These are phyloP conservation scores for Euphorbia celastroides DNA, from an alignment of 441 rosid genomes.

Conservation along the genomic window DNA sequence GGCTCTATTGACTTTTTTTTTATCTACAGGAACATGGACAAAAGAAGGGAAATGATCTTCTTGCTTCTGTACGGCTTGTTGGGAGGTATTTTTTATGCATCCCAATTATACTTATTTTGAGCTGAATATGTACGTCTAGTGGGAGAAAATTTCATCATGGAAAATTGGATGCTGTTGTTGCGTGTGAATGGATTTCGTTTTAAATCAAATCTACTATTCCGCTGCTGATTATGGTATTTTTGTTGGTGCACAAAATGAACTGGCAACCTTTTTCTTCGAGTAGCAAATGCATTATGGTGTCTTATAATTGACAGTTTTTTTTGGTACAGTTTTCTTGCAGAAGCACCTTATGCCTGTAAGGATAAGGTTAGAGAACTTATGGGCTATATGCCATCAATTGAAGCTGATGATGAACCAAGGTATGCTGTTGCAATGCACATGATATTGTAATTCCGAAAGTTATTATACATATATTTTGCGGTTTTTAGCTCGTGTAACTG, in stretches of 20 bases:
- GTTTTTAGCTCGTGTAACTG: constrained; percentile 19
- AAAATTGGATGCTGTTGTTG: not conserved
- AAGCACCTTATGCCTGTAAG: constrained; percentile 66
- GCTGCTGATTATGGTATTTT: not conserved
- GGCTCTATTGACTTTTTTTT: constrained; percentile 19
- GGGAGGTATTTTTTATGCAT: constrained; percentile 56
- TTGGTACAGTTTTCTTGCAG: constrained; percentile 80
- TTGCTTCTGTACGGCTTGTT: constrained; percentile 83
- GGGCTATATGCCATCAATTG: constrained; percentile 66
- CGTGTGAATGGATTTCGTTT: not conserved
- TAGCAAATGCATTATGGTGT: not conserved
- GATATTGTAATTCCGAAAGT: not conserved
- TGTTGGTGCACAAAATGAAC: not conserved
- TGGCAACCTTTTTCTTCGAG: not conserved
- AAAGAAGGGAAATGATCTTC: constrained; percentile 85
- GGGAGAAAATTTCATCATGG: not conserved
- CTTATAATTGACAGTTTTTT: constrained; percentile 7
- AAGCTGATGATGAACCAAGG: constrained; percentile 92
- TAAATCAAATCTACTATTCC: not conserved
- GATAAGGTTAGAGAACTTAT: constrained; percentile 71
- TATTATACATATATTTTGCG: not conserved
- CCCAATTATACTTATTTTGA: not conserved
- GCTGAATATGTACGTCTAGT: not conserved
- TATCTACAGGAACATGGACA: constrained; percentile 69
- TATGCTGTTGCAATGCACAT: constrained; percentile 19